Base-by-base conservation (phyloP, 306 rosid species). In the Comarum palustre region DNA sequence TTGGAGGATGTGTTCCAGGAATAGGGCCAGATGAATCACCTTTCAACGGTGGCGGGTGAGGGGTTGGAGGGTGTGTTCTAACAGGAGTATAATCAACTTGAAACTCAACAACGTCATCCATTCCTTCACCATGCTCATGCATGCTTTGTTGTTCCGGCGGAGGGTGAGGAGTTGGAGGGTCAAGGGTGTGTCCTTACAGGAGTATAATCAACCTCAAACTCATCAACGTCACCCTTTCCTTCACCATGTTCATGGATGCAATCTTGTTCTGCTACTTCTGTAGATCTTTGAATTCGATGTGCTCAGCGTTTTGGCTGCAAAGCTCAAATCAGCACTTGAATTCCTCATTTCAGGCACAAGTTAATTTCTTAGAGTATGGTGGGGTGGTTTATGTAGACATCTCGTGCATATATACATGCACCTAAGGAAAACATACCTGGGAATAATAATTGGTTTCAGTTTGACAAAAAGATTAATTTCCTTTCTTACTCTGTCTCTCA, bases 261-360 rank as follows among this genome's bases (percentile, higher is more conserved):
- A 5, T 5, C 2, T 38, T 38, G 41, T 38, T 38, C 41, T 9
- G 6, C 41, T 38, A 38, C 41, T 42, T 13, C 3, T 42, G 20
- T 24, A 42, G 51, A 42, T 66, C 54, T 27, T 42, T n/a, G n/a
- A n/a, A n/a, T n/a, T n/a, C n/a, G n/a, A n/a, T n/a, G n/a, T n/a
- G n/a, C n/a, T n/a, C n/a, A n/a, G n/a, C n/a, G n/a, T n/a, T n/a
- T n/a, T 67, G 7, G 61, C 32, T 9, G 6, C 61, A 55, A 24
- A 10, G 6, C 61, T 24, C 14, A 22, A 20, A 3, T 14, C 10
- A 9, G 36, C 51, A 41, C 3, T 45, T 67, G 57, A 67, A 32
- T 67, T 67, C 48, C 57, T 67, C 72, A 67, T 67, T 16, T n/a
- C 25, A 51, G 58, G 58, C 13, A 51, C 25, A n/a, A 51, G 24